Evolutionary conservation across 1,284 basidiomycete genomes (phyloP), one percentile per base, ranked within the genome.

Genomic region (Neolentinus lepideus): DNA sequence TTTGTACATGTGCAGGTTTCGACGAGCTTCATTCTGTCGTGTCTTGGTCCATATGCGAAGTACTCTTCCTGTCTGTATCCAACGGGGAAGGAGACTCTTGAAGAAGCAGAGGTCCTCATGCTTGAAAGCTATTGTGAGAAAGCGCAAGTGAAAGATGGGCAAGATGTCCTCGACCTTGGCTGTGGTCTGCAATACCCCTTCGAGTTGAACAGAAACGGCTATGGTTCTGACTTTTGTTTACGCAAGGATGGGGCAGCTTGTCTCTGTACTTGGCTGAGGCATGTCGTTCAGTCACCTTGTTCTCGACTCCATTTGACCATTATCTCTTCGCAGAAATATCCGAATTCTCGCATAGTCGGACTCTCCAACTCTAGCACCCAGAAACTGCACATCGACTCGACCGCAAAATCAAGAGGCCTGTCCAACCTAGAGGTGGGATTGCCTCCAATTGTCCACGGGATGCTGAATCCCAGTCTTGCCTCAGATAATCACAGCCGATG

Each of bases 31-130:
- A 86, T 88, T 58, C 64, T 85, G 26, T 79, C 82, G 8, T 85
- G 83, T 52, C 66, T 87, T 19, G 84, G 84, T 0, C 81, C 81
- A 0, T 74, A 72, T 57, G 83, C 81, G 47, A 87, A 88, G 64
- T 87, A 89, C 64, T 86, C 83, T 0, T 82, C 81, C n/a, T 90
- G 87, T 61, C 66, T 88, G 16, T 90, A 85, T 68, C 83, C 83
- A 0, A 84, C 78, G 3, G 84, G 83, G 11, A 77, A 73, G 22
- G 85, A 88, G 62, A 81, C 79, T 0, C 70, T 91, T 0, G 85
- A 75, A 9, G 77, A 90, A 63, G 88, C 88, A 0, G 88, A 92
- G 59, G 72, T 79, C 11, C 69, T 81, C 29, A 90, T 90, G 80
- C 69, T 91, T 31, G 79, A 86, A 61, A 81, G 76, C 59, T 90